Evolutionary conservation across 441 rosid species (phyloP).

Genomic region (Flueggea neowawraea): DNA sequence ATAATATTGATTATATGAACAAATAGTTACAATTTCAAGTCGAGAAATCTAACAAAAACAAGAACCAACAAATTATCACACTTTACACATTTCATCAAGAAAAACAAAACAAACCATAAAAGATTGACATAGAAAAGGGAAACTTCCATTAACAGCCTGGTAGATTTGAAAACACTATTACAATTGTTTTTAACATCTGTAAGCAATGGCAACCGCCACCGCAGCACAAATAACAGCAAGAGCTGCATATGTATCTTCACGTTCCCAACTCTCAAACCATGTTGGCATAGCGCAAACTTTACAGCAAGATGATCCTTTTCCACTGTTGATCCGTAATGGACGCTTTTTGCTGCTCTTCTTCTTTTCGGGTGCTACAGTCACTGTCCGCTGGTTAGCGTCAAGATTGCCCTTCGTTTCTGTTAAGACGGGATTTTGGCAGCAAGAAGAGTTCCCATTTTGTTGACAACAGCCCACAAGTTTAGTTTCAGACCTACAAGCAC

Average conservation of each 20-base stretch:
- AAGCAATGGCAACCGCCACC: conserved; percentile 76
- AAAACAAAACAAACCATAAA: background rate
- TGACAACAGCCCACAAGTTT: conserved; percentile 57
- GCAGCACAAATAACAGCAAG: conserved; percentile 82
- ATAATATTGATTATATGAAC: no score
- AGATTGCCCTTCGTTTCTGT: conserved; percentile 21
- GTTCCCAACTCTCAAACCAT: conserved; percentile 93
- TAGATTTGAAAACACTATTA: conserved; percentile 19
- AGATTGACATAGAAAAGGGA: background rate
- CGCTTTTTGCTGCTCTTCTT: conserved; percentile 38
- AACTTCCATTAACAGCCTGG: background rate
- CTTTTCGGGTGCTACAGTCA: conserved; percentile 49
- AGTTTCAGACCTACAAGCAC: conserved; percentile 28
- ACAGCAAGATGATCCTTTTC: conserved; percentile 34
- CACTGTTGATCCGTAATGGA: conserved; percentile 28
- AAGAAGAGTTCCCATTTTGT: conserved; percentile 54
- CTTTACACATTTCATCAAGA: background rate
- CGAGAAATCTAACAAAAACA: no score
- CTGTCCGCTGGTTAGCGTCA: conserved; percentile 26
- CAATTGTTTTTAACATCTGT: conserved; percentile 72
- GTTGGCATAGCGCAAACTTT: conserved; percentile 64
- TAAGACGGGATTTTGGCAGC: conserved; percentile 37
- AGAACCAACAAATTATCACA: background rate
- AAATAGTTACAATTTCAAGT: no score
- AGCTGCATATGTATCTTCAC: conserved; percentile 86